Percentiles rank a stretch among this genome's conserved stretches.
Conservation (phyloP, 805 yeast genomes). For the Cyberlindnera japonica region DNA sequence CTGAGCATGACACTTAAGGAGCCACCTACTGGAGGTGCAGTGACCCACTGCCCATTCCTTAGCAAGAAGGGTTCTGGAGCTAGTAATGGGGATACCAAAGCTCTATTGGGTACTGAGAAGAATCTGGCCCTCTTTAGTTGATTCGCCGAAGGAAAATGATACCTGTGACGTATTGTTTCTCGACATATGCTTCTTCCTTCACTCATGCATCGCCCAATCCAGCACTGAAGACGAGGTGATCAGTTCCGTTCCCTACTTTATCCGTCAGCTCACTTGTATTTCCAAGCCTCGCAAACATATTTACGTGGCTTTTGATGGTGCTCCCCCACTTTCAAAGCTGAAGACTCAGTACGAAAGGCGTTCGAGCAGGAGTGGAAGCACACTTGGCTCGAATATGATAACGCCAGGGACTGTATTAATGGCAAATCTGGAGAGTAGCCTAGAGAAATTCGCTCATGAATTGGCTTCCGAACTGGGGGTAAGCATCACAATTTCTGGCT, state of each 20-base stretch:
- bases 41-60: neutral
- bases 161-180: conserved; percentile 87
- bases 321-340: conserved; percentile 95
- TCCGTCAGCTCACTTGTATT: conserved; percentile 75
- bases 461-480: neutral
- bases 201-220: conserved; percentile 72
- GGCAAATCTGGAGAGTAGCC: conserved; percentile 75
- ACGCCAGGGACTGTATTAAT: conserved; percentile 96
- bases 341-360: conserved; percentile 92
- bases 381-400: conserved; percentile 75
- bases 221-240: conserved; percentile 69
- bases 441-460: conserved; percentile 70
- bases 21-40: no score
- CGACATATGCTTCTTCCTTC: conserved; percentile 93
- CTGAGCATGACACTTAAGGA: neutral
- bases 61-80: no score
- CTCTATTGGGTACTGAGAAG: conserved; percentile 13
- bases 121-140: conserved; percentile 11
- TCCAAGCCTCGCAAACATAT: conserved; percentile 73
- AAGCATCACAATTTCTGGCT: conserved; percentile 67
- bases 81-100: conserved; percentile 25
- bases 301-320: conserved; percentile 96
- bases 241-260: conserved; percentile 74
- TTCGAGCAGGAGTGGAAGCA: conserved; percentile 71
- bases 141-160: neutral